Base-by-base conservation (phyloP, 306 rosid species). In the Corylus avellana region DNA sequence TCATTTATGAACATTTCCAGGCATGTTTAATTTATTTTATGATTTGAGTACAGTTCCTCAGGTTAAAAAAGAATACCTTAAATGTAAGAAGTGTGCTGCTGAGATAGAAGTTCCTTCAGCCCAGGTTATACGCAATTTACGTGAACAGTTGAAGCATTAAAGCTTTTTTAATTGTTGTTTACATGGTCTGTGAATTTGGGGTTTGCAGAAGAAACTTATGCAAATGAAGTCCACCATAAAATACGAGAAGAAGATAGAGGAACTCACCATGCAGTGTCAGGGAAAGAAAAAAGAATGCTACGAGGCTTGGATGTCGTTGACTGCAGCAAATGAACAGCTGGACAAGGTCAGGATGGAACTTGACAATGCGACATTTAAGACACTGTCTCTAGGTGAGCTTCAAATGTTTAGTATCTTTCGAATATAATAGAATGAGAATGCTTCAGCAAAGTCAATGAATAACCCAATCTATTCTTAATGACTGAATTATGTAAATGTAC, bases 291-390 rank as follows among this genome's bases (percentile, higher is more conserved):
- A 91, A 77, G 98, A 93, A 88, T 93, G 98, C 88, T 83, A 90
- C 2, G 94, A 93, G 86, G 98, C 98, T 27, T 93, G 97, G 97
- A 91, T 89, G 89, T 93, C 98, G 13, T 82, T 93, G 86, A 91
- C 97, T 74, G 80, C 89, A 7, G 88, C 94, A 3, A 91, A 91
- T 84, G 86, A 84, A 68, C 92, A 89, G 79, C 77, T 93, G 79
- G 93, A 89, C 72, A 75, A 86, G 79, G 89, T 88, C 80, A 88
- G 86, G 79, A 89, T 86, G 87, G 98, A 93, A 78, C 91, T 91
- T 29, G 97, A 93, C 86, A 87, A 91, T 12, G 63, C 84, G 87
- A 84, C 94, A 75, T 87, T 90, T 76, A 91, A 88, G 89, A 88
- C 81, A 47, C 88, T 88, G 63, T 81, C 88, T 75, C 86, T 80